Evolutionary conservation across 179 eudicot species (phyloP), one percentile per base, ranked within the genome.

Genomic region (Spinacia oleracea): DNA sequence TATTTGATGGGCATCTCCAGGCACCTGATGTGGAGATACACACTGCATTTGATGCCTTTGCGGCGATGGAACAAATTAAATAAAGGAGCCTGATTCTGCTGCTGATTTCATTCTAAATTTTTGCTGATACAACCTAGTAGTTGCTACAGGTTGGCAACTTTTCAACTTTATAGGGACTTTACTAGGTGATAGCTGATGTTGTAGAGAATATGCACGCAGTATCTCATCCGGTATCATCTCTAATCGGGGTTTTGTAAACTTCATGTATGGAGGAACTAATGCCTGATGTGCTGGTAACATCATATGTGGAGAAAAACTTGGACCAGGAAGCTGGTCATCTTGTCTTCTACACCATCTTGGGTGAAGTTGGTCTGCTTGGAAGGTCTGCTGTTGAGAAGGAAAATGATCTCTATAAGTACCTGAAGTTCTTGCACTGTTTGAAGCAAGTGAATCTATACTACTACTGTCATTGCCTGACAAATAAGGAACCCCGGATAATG

Each of bases 231-330:
- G 76, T 43, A 21, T 64, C 20, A 48, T 32, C 40, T 84, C 86
- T 45, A 87, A 14, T 62, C 84, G 59, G 27, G 84, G 83, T 56
- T 73, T 84, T 83, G 85, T 85, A n/a, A 43, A 8, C 14, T 43
- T 85, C 71, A 46, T 76, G 74, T 72, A n/a, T 48, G 78, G 78
- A 56, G 76, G 78, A 69, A 45, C 79, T 18, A 78, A 64, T 72
- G 71, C 77, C 76, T 75, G 84, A 66, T 70, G 55, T 27, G 58
- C 56, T 35, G 81, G 80, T 35, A 73, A 21, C 58, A 66, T 66
- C 42, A 77, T n/a, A n/a, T n/a, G n/a, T n/a, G n/a, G n/a, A n/a
- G n/a, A n/a, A n/a, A n/a, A 31, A 80, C 27, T 38, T 34, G 51
- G 65, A 71, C 51, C 60, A 6, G 70, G 50, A 77, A 56, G 78